A percentile compares a stretch with the other conserved stretches of the same genome.
Evolutionary conservation across 345 rosid species (phyloP).

Genomic region (Euclidium syriacum): DNA sequence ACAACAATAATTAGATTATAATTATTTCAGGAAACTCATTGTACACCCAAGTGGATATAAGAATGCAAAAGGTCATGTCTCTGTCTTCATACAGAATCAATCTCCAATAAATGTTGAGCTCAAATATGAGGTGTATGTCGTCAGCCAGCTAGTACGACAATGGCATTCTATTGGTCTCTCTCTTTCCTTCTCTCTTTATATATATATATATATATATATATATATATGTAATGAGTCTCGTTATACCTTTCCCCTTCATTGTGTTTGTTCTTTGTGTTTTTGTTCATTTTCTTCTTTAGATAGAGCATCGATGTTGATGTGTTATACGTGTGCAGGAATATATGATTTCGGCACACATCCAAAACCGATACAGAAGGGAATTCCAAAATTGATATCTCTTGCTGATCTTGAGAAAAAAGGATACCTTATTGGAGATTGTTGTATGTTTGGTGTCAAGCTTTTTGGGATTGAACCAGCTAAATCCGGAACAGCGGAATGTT

Average conservation of each 20-base stretch:
- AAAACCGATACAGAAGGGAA: background rate
- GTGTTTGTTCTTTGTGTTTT: too few species aligned
- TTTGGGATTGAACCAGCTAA: background rate
- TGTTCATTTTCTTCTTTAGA: too few species aligned
- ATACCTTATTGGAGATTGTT: slow-evolving; percentile 17
- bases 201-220: too few species aligned
- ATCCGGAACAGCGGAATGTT: slow-evolving; percentile 13
- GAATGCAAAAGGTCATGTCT: slow-evolving; percentile 4
- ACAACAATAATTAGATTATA: background rate
- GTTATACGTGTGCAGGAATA: background rate
- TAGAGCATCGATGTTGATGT: slow-evolving; percentile 2
- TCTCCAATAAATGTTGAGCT: background rate
- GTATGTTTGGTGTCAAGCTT: slow-evolving; percentile 23
- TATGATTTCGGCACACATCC: background rate
- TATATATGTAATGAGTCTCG: too few species aligned
- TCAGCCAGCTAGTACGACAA: background rate
- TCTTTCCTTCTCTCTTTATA: background rate
- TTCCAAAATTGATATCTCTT: background rate
- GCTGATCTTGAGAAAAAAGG: slow-evolving; percentile 12
- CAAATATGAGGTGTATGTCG: slow-evolving; percentile 8
- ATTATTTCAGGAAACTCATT: slow-evolving; percentile 9
- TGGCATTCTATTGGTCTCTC: slow-evolving; percentile 5
- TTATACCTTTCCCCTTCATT: too few species aligned
- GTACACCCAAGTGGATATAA: slow-evolving; percentile 22
- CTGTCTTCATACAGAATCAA: slow-evolving; percentile 14